These are phyloP conservation scores for Oryza nivara DNA, from an alignment of 176 grass and related monocot genomes.

Conservation along the genomic window DNA sequence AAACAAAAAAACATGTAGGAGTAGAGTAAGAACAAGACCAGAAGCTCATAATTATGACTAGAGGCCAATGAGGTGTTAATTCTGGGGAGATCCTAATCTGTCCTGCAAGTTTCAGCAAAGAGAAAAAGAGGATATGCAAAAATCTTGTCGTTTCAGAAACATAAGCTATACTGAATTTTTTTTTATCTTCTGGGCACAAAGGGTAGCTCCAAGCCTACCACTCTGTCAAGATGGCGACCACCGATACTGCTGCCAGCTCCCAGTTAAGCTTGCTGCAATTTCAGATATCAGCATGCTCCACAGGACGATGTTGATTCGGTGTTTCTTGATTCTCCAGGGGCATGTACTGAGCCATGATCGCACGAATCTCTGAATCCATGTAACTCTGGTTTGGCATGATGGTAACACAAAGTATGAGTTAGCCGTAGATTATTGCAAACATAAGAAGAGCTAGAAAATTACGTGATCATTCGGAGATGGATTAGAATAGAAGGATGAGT, in stretches of 20 bases:
- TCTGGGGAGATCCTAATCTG: conserved; percentile 35
- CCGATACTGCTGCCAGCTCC: not conserved
- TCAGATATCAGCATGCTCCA: conserved; percentile 71
- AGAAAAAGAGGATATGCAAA: not conserved
- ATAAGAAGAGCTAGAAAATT: not conserved
- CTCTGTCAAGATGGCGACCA: not conserved
- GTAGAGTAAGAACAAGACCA: not conserved
- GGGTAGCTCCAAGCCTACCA: not conserved
- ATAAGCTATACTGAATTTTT: conserved; percentile 6
- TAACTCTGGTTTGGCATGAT: conserved; percentile 57
- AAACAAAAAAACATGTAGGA: not conserved
- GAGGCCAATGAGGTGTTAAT: conserved; percentile 4
- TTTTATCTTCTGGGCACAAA: conserved; percentile 7
- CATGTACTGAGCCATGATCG: conserved; percentile 98
- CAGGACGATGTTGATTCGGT: conserved; percentile 42
- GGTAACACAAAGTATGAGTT: not conserved
- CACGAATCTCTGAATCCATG: conserved; percentile 95
- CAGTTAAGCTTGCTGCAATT: conserved; percentile 4
- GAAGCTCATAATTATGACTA: conserved; percentile 24
- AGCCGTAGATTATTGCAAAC: not conserved
- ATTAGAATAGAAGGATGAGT: not conserved
- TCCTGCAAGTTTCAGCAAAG: not conserved
- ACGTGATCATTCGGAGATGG: not conserved
- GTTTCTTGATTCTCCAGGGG: conserved; percentile 76
- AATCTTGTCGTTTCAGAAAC: conserved; percentile 3